Evolutionary conservation across 345 rosid genomes (phyloP), one percentile per base, ranked within the genome.

Genomic region (Lepidium didymum): DNA sequence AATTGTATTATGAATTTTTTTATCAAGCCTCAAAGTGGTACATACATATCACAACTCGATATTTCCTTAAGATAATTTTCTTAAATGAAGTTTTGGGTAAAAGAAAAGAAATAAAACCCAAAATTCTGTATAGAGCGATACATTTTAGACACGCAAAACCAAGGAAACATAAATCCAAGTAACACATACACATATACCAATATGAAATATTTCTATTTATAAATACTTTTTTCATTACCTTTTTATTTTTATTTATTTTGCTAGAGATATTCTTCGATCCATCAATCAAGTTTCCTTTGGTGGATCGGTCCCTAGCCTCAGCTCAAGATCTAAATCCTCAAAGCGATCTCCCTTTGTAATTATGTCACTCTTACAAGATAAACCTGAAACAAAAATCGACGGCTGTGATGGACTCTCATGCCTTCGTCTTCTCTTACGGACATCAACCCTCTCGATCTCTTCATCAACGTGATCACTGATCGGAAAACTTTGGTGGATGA

Each of bases 261-360:
- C 65, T 64, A 76, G 65, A 53, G 58, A 58, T n/a, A n/a, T 44
- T 45, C 58, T 27, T 47, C 66, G 35, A 45, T 55, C 46, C 53
- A 37, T 70, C 56, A 56, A 52, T 80, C 79, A 78, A 42, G 77
- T 85, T 74, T 77, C 81, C 87, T 84, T 84, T 16, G 87, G 87
- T 55, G 77, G 81, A 51, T 77, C 60, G 9, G 69, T 15, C 6
- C 96, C 96, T 36, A 92, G 96, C 79, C 98, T 81, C 62, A 92
- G 97, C 79, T 92, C 98, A 61, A 92, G 98, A 84, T 92, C 98
- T 75, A 92, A 56, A 21, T 86, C 98, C 65, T 90, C 90, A 52
- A 70, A 64, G 6, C 71, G 61, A 64, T 69, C 71, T 61, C 75
- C 75, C 65, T 81, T 57, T 56, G 67, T 49, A 18, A 56, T 69